Conservation (phyloP, 345 rosid species). For the Brassica juncea region DNA sequence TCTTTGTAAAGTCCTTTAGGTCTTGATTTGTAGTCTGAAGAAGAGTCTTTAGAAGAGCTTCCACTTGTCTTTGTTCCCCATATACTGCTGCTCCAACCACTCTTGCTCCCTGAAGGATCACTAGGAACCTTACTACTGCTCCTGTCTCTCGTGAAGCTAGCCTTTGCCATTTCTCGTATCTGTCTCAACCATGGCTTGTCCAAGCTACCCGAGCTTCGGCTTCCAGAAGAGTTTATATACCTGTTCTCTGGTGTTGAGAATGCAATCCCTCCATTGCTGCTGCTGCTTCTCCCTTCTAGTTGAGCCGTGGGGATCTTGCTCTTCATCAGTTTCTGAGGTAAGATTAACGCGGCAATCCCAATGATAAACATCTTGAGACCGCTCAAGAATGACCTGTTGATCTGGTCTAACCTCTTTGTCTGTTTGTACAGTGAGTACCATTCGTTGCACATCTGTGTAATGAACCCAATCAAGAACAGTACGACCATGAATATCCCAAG, state of each 20-base stretch:
- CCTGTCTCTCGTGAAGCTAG: conserved; percentile 71
- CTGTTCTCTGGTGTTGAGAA: conserved; percentile 48
- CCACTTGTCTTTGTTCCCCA: conserved; percentile 67
- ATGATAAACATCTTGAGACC: conserved; percentile 66
- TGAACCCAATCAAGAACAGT: conserved; percentile 69
- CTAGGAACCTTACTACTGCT: conserved; percentile 45
- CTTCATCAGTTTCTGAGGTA: conserved; percentile 53
- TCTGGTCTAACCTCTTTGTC: conserved; percentile 57
- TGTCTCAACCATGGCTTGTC: conserved; percentile 76
- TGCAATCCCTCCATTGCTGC: conserved; percentile 16
- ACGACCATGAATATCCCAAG: conserved; percentile 67
- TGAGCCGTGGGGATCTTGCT: conserved; percentile 46
- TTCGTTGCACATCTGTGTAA: conserved; percentile 59
- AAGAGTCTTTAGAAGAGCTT: conserved; percentile 54
- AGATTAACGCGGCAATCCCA: conserved; percentile 56
- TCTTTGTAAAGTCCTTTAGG: conserved; percentile 69
- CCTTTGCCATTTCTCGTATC: conserved; percentile 75
- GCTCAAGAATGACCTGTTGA: conserved; percentile 46
- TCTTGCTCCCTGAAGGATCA: conserved; percentile 73
- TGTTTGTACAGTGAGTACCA: conserved; percentile 76
- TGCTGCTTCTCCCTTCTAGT: conserved; percentile 36
- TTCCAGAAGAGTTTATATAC: conserved; percentile 51
- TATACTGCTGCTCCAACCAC: conserved; percentile 72
- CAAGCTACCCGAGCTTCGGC: conserved; percentile 60
- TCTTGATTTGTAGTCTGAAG: conserved; percentile 58